phyloP scores from a whole-genome alignment of 2,329 filamentous ascomycete genomes.

The Penicillium vulpinum region DNA sequence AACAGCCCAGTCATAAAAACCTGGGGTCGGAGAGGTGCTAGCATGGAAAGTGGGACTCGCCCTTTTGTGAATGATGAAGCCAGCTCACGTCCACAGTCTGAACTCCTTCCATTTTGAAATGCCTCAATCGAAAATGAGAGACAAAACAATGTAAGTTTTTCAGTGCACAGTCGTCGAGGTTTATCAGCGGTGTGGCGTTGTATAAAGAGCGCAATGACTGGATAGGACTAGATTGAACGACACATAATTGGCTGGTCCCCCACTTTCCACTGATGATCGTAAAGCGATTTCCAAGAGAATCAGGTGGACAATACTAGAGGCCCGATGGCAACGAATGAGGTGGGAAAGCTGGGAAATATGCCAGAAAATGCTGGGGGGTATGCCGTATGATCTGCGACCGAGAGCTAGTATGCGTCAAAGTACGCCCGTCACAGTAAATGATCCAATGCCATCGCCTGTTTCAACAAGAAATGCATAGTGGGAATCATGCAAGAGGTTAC shows the following conservation, averaged over 20 bases:
- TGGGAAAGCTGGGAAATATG: background rate
- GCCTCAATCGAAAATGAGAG: background rate
- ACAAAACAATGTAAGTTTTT: background rate
- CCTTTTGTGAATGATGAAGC: slow-evolving; percentile 83
- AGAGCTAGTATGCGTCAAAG: background rate
- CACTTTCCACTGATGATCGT: slow-evolving; percentile 16
- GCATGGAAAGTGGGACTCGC: slow-evolving; percentile 50
- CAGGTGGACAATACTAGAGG: slow-evolving; percentile 7
- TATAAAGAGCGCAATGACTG: slow-evolving; percentile 20
- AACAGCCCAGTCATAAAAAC: background rate
- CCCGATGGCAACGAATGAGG: background rate
- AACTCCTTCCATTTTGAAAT: slow-evolving; percentile 69
- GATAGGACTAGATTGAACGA: slow-evolving; percentile 23
- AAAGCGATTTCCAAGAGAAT: slow-evolving; percentile 8
- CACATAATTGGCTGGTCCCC: slow-evolving; percentile 27
- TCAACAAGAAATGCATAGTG: background rate
- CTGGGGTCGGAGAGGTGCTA: background rate
- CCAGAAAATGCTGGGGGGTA: background rate
- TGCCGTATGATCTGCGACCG: slow-evolving; percentile 12
- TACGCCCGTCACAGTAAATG: background rate
- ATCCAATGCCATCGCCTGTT: background rate
- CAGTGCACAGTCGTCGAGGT: slow-evolving; percentile 2
- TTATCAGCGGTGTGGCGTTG: slow-evolving; percentile 22
- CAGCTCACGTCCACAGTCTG: slow-evolving; percentile 85
- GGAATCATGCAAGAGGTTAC: slow-evolving; percentile 3